Evolutionary conservation across 1,284 basidiomycete genomes (phyloP), one percentile per base, ranked within the genome.

Genomic region (Puccinia sorghi): DNA sequence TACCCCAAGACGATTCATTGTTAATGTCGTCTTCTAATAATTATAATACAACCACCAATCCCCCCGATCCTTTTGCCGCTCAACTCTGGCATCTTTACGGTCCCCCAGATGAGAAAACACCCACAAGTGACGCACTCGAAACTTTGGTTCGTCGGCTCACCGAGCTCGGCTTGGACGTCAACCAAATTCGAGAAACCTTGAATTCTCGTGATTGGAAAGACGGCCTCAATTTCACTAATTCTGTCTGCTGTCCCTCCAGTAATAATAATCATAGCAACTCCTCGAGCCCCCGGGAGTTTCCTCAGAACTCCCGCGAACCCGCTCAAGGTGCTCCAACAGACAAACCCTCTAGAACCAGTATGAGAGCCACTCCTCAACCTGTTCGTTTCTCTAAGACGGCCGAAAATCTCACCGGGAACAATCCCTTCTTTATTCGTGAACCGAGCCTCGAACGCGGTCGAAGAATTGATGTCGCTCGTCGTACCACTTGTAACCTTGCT

Each of bases 161-260:
- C 32, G 52, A 57, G 37, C 52, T 72, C 5, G 70, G 70, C 54
- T 46, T 72, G 27, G 70, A 72, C 41, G 70, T 57, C 27, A 46
- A 72, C 22, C 52, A 72, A 57, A 56, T 72, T 25, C 70, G 70
- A n/a, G 20, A 72, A 41, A 25, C n/a, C 12, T 37, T 72, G 20
- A 72, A 72, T 72, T 56, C 50, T 17, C 37, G 39, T n/a, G 70
- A 72, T 25, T 72, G 70, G 70, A 72, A 72, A 57, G 70, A 72
- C 46, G 20, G 52, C 8, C 2, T 6, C 2, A 3, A 67, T 3
- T 22, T 48, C 11, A 13, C 2, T 27, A 5, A 3, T 56, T 64
- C 61, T 8, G 17, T 3, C n/a, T 39, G 4, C 17, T 64, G n/a
- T n/a, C n/a, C n/a, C n/a, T n/a, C n/a, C n/a, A n/a, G n/a, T n/a